Base-by-base conservation (phyloP, 306 rosid species). In the Datisca glomerata region DNA sequence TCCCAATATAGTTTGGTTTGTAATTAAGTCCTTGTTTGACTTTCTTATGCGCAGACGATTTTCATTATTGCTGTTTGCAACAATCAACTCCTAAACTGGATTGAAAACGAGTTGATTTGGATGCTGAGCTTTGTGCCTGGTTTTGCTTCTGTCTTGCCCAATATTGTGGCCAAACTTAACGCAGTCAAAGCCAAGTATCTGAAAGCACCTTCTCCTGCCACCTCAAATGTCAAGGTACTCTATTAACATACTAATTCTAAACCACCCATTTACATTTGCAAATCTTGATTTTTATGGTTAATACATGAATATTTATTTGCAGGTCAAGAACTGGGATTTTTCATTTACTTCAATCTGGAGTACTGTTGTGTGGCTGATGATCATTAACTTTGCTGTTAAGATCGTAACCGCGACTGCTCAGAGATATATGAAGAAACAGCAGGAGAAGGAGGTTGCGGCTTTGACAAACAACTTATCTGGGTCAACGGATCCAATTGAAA, bases 311-410 rank as follows among this genome's bases (percentile, higher is more conserved):
- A n/a, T n/a, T n/a, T n/a, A n/a, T n/a, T n/a, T n/a, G 12, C 73
- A 91, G 98, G 86, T 51, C 15, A 76, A 74, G 48, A 78, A 57
- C 43, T 91, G 96, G 98, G 86, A 77, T 67, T 78, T 91, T 50
- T 91, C 98, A 2, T 64, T 91, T 24, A 38, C 96, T 16, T 61
- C 87, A 8, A 24, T 85, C 34, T 91, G 98, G 98, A 91, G 72
- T 70, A 68, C 92, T 1, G 18, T 91, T 24, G 98, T 91, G 33
- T 91, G 98, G 98, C 84, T 91, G 39, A 91, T 91, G 98, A 93
- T 91, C 28, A 35, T 80, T 71, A 84, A 91, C 72, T 91, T 80
- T 70, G 80, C 78, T 37, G 56, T 80, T 51, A 84, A 80, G 93
- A 80, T 91, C 66, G 85, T 84, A 64, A 80, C 66, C 62, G 61